These are phyloP conservation scores for Primulina huaijiensis DNA, from an alignment of 257 asterid species.

Conservation along the genomic window DNA sequence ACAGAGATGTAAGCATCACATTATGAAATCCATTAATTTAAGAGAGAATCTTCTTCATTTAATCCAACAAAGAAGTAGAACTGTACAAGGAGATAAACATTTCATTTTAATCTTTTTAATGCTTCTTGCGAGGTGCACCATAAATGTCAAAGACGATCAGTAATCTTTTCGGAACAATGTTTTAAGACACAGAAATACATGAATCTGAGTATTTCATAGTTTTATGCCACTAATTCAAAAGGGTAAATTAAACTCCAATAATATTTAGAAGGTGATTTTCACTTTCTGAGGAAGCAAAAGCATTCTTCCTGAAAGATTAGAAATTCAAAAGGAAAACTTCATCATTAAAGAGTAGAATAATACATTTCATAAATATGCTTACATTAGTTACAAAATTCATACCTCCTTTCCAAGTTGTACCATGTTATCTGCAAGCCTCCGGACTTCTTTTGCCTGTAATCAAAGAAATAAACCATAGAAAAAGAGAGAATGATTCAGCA, in stretches of 20 bases:
- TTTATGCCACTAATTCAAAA: neutral
- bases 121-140: neutral
- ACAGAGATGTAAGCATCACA: neutral
- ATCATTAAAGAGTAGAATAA: neutral
- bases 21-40: neutral
- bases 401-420: conserved; percentile 98
- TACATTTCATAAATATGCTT: neutral
- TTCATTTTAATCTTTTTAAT: neutral
- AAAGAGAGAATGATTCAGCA: neutral
- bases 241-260: neutral
- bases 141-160: neutral
- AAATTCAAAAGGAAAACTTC: neutral
- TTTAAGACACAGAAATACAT: neutral
- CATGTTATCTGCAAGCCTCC: conserved; percentile 95
- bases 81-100: neutral
- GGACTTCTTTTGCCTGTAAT: conserved; percentile 86
- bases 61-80: neutral
- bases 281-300: neutral
- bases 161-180: neutral
- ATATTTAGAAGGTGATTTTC: neutral
- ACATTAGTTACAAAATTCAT: conserved; percentile 11
- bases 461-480: conserved; percentile 8
- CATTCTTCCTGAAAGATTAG: neutral
- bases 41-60: neutral
- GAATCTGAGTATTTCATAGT: conserved; percentile 6